Evolutionary conservation across 176 grass and related monocot species (phyloP).

Genomic region (Carex pumila): DNA sequence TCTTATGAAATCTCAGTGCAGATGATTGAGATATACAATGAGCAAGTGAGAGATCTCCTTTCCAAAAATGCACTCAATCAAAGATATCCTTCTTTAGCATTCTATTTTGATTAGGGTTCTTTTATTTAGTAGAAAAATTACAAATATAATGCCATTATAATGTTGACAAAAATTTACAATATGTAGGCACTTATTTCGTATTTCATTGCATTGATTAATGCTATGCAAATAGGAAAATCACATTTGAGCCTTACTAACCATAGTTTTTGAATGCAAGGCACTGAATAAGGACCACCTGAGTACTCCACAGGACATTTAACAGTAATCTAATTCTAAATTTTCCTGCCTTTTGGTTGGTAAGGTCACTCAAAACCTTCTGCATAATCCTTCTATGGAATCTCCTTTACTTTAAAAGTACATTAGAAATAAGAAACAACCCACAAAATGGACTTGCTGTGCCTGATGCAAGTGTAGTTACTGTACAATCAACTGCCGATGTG

Average conservation of each 20-base stretch:
- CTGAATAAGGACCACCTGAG: not conserved
- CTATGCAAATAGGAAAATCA: not conserved
- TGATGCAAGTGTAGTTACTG: conserved; percentile 65
- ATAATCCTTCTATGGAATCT: conserved; percentile 16
- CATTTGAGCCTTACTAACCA: not conserved
- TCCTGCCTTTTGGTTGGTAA: not conserved
- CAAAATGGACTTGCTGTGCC: conserved; percentile 77
- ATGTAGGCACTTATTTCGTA: not conserved
- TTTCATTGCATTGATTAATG: not conserved
- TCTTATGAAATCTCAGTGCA: conserved; percentile 94
- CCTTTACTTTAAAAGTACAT: conserved; percentile 66
- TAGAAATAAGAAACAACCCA: conserved; percentile 76
- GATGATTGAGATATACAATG: conserved; percentile 97
- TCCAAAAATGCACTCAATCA: conserved; percentile 55
- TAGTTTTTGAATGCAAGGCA: not conserved
- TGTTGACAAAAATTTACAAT: not conserved
- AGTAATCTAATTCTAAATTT: not conserved
- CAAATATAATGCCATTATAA: not conserved
- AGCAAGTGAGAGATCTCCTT: conserved; percentile 98
- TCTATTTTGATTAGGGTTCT: conserved; percentile 4
- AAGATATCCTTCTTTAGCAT: conserved; percentile 78
- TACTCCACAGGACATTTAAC: not conserved
- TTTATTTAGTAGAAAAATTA: not conserved
- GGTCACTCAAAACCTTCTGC: not conserved
- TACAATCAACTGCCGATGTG: conserved; percentile 60